These are phyloP conservation scores for Trichophyton mentagrophytes DNA, from an alignment of 2,329 filamentous ascomycete genomes.

Conservation along the genomic window DNA sequence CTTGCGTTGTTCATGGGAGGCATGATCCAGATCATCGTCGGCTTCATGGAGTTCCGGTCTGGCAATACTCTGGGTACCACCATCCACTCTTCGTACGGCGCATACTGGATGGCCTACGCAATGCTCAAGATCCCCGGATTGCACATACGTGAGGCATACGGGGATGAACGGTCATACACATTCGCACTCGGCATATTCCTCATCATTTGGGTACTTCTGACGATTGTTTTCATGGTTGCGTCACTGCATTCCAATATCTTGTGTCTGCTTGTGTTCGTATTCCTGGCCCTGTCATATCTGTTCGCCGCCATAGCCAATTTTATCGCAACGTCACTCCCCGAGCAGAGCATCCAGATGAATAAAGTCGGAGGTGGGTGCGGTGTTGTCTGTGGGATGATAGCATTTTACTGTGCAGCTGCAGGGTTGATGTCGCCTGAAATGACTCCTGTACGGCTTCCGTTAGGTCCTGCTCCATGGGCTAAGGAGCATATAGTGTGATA, in stretches of 20 bases:
- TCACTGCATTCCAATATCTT: conserved; percentile 47
- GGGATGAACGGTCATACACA: conserved; percentile 31
- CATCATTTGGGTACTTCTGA: conserved; percentile 50
- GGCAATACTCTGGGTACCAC: conserved; percentile 54
- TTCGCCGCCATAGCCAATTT: conserved; percentile 45
- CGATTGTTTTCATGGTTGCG: conserved; percentile 42
- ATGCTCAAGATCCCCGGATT: conserved; percentile 44
- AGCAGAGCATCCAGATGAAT: conserved; percentile 35
- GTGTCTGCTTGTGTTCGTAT: conserved; percentile 46
- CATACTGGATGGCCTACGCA: conserved; percentile 49
- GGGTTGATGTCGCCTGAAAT: conserved; percentile 33
- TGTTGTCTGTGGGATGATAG: conserved; percentile 25
- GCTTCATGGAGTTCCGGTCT: conserved; percentile 34
- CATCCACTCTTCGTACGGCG: conserved; percentile 48
- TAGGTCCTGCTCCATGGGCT: conserved; percentile 24
- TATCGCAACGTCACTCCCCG: conserved; percentile 26
- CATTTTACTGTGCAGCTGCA: conserved; percentile 32
- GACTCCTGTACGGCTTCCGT: conserved; percentile 31
- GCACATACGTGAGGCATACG: conserved; percentile 39
- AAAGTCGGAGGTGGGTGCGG: conserved; percentile 30
- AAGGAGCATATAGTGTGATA: conserved; percentile 1
- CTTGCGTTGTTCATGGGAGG: conserved; percentile 22
- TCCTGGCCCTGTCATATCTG: conserved; percentile 46
- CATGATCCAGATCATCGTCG: conserved; percentile 18
- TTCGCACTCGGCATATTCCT: conserved; percentile 46